A percentile compares a stretch with the other conserved stretches of the same genome.
Conservation (phyloP, 345 rosid species). For the Acer saccharum region DNA sequence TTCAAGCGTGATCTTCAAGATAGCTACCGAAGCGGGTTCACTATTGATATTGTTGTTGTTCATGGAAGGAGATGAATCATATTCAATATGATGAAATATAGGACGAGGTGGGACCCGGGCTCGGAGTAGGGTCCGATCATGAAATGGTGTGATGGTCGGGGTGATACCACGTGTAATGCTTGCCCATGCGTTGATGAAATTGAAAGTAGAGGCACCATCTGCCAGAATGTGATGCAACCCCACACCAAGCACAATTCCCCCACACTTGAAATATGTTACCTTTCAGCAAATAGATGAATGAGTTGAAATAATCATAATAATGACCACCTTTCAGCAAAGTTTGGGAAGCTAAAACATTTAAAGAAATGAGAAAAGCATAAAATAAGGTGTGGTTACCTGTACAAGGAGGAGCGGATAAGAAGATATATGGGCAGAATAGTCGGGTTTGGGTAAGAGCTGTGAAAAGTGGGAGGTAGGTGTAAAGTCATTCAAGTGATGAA, state of each 20-base stretch:
- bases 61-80: constrained; percentile 19
- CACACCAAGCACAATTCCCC: constrained; percentile 29
- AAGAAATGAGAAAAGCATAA: too few species aligned
- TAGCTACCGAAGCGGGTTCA: background rate
- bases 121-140: constrained; percentile 20
- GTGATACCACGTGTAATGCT: constrained; percentile 25
- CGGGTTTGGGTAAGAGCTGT: constrained; percentile 27
- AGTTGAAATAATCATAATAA: too few species aligned
- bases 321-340: too few species aligned
- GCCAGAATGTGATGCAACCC: constrained; percentile 24
- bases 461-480: constrained; percentile 12
- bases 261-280: constrained; percentile 37
- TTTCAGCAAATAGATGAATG: too few species aligned
- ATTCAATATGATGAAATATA: constrained; percentile 26
- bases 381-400: constrained; percentile 26
- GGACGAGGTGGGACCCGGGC: constrained; percentile 26
- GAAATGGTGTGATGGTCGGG: background rate
- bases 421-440: constrained; percentile 23
- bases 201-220: constrained; percentile 22
- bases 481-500: constrained; percentile 33
- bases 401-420: constrained; percentile 26
- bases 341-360: too few species aligned
- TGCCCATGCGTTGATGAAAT: constrained; percentile 36
- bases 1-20: background rate
- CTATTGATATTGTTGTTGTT: background rate